phyloP scores from a whole-genome alignment of 2,329 filamentous ascomycete genomes.

The Apiospora hydei region DNA sequence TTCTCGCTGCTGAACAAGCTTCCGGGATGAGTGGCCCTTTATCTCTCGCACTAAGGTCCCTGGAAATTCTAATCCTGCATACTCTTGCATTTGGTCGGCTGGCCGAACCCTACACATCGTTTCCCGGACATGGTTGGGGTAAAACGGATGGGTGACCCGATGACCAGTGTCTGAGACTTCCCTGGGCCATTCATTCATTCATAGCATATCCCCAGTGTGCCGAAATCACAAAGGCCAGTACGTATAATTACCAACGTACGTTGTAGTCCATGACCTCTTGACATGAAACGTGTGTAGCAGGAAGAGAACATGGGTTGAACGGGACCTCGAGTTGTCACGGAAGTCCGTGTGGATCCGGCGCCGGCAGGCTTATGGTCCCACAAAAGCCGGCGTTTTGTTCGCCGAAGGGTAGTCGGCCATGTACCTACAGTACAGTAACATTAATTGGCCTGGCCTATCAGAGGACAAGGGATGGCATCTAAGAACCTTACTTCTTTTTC shows the following conservation, averaged over 20 bases:
- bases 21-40: background rate
- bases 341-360: background rate
- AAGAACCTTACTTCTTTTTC: background rate
- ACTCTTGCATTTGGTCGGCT: background rate
- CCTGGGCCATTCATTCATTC: background rate
- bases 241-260: background rate
- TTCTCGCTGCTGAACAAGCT: background rate
- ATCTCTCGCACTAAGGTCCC: constrained; percentile 9
- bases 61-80: background rate
- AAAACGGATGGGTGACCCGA: background rate
- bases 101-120: constrained; percentile 11
- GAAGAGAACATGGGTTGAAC: background rate
- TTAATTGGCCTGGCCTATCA: background rate
- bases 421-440: too few species aligned
- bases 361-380: background rate
- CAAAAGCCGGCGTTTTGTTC: background rate
- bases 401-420: background rate
- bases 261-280: too few species aligned
- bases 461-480: background rate
- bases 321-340: background rate
- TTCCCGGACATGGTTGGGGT: constrained; percentile 19
- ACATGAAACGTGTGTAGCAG: background rate
- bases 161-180: constrained; percentile 4
- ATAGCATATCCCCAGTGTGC: background rate
- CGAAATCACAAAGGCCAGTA: too few species aligned